These are phyloP conservation scores for Trametes sp. DNA, from an alignment of 1,284 basidiomycete genomes.

Conservation along the genomic window DNA sequence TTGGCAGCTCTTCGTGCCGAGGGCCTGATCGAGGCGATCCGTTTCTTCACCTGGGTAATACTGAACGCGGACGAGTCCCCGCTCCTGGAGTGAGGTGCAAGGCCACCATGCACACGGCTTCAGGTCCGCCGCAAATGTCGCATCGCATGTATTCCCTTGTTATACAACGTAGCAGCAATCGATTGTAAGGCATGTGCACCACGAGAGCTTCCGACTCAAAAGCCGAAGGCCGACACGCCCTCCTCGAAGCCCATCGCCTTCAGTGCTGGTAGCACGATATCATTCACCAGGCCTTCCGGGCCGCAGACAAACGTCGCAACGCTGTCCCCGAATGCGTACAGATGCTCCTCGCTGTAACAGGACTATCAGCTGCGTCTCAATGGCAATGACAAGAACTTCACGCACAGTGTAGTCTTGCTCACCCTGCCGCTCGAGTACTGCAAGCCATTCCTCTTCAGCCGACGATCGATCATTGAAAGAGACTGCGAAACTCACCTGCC, in stretches of 20 bases:
- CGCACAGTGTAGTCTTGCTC: constrained; percentile 29
- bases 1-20: constrained; percentile 46
- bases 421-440: constrained; percentile 30
- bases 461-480: neutral
- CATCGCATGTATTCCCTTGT: neutral
- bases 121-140: no score
- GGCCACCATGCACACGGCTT: no score
- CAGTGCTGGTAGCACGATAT: constrained; percentile 30
- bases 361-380: neutral
- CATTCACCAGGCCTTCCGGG: constrained; percentile 32
- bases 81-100: constrained; percentile 24
- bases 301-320: constrained; percentile 33
- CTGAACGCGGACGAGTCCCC: constrained; percentile 54
- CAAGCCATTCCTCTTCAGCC: no score
- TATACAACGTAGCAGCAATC: neutral
- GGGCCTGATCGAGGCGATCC: constrained; percentile 52
- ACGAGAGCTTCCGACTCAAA: constrained; percentile 8
- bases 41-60: constrained; percentile 55
- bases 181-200: no score
- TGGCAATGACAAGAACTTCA: neutral
- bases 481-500: neutral
- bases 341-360: constrained; percentile 28
- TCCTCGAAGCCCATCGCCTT: constrained; percentile 35
- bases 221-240: constrained; percentile 32
- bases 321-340: constrained; percentile 26